These are phyloP conservation scores for Termitomyces sp. DNA, from an alignment of 768 basidiomycete species.

Conservation along the genomic window DNA sequence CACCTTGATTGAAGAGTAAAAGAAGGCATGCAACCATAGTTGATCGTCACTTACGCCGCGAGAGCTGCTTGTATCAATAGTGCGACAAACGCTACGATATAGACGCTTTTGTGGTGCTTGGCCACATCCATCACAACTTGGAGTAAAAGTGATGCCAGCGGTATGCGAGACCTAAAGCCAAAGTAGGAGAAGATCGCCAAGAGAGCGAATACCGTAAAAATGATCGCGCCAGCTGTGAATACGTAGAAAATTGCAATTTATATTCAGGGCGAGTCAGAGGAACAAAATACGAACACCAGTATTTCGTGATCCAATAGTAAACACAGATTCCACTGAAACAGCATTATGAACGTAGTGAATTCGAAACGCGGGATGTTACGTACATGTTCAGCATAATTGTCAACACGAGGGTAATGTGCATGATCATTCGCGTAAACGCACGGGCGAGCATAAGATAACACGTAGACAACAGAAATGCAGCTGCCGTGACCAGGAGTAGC, in stretches of 20 bases:
- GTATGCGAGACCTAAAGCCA: slow-evolving; percentile 68
- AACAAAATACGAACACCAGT: slow-evolving; percentile 47
- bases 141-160: slow-evolving; percentile 69
- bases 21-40: neutral
- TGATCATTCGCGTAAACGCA: slow-evolving; percentile 65
- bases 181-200: slow-evolving; percentile 73
- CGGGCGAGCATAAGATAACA: slow-evolving; percentile 67
- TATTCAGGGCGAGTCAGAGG: neutral
- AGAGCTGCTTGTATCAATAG: slow-evolving; percentile 67
- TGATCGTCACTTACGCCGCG: slow-evolving; percentile 47
- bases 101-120: slow-evolving; percentile 63
- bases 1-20: slow-evolving; percentile 36
- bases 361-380: slow-evolving; percentile 13
- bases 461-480: slow-evolving; percentile 59
- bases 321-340: slow-evolving; percentile 57
- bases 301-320: slow-evolving; percentile 70
- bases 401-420: slow-evolving; percentile 69
- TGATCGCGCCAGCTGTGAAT: slow-evolving; percentile 66
- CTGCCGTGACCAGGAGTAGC: slow-evolving; percentile 66
- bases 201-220: slow-evolving; percentile 76
- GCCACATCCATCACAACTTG: slow-evolving; percentile 80
- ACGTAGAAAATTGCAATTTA: neutral
- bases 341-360: neutral
- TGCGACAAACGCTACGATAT: slow-evolving; percentile 66
- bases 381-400: slow-evolving; percentile 62